Evolutionary conservation across 805 yeast species (phyloP).

Genomic region (Teunomyces kruisii): DNA sequence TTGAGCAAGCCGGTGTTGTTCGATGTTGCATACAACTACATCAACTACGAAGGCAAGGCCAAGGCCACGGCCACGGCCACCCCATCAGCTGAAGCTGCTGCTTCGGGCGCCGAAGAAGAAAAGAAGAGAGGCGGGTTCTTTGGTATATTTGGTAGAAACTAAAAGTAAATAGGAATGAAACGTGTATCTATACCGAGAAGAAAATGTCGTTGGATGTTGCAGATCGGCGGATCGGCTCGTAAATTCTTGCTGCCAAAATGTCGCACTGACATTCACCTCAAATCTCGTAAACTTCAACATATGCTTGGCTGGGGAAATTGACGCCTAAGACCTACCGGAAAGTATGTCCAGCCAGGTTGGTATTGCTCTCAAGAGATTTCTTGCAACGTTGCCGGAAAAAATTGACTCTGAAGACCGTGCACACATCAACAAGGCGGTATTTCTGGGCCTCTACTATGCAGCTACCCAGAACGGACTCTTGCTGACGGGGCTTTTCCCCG

Average conservation of each 20-base stretch:
- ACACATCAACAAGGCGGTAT: background rate
- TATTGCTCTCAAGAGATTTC: background rate
- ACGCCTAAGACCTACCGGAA: no score
- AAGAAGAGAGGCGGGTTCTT: conserved; percentile 65
- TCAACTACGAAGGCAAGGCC: conserved; percentile 44
- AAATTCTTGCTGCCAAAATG: no score
- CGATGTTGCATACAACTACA: conserved; percentile 85
- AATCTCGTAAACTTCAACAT: background rate
- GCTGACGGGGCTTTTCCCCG: background rate
- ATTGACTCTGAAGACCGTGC: background rate
- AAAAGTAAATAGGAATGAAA: background rate
- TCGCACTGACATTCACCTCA: background rate
- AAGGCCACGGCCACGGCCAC: conserved; percentile 10
- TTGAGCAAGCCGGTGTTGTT: conserved; percentile 86
- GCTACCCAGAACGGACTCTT: background rate
- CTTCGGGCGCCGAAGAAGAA: conserved; percentile 15
- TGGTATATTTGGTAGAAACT: conserved; percentile 63
- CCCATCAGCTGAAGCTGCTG: conserved; percentile 6
- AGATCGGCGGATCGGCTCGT: background rate
- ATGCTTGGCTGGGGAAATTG: background rate
- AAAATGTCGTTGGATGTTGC: background rate
- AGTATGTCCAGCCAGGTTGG: background rate
- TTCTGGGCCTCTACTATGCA: background rate
- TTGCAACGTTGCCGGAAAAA: background rate
- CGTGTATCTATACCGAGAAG: no score